Conservation (phyloP, 768 basidiomycete genomes). For the Leccinum obscurum region DNA sequence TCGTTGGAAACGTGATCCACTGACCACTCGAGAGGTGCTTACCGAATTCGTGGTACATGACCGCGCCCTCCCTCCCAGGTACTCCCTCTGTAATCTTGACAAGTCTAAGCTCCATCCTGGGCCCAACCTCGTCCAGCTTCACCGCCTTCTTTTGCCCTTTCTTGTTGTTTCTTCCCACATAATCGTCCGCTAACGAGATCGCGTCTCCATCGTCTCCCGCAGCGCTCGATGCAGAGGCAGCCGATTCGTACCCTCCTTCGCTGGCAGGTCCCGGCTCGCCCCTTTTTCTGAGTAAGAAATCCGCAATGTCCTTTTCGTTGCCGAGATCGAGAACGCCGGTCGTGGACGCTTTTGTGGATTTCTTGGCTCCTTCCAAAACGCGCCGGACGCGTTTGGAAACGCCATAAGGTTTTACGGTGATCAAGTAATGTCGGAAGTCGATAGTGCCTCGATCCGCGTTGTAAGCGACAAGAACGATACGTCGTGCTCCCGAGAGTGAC, state of each 20-base stretch:
- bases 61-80: constrained; percentile 90
- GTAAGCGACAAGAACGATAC: constrained; percentile 92
- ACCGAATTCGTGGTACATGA: constrained; percentile 96
- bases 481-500: constrained; percentile 84
- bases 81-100: constrained; percentile 94
- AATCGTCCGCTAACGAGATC: constrained; percentile 86
- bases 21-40: constrained; percentile 30
- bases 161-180: constrained; percentile 92
- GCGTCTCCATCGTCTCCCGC: constrained; percentile 83
- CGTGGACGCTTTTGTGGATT: constrained; percentile 24
- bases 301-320: constrained; percentile 91
- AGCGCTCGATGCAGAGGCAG: constrained; percentile 74
- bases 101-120: constrained; percentile 88
- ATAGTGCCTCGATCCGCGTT: constrained; percentile 82
- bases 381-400: constrained; percentile 89
- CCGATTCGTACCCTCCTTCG: constrained; percentile 73
- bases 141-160: constrained; percentile 91
- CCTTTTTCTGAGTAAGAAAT: constrained; percentile 79
- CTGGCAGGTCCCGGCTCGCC: constrained; percentile 60
- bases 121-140: constrained; percentile 90
- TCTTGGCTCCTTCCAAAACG: constrained; percentile 66
- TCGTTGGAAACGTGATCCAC: constrained; percentile 8
- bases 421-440: constrained; percentile 92
- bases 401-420: constrained; percentile 93
- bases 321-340: constrained; percentile 71